phyloP scores from a whole-genome alignment of 495 filamentous ascomycete genomes.

The Halenospora varia region DNA sequence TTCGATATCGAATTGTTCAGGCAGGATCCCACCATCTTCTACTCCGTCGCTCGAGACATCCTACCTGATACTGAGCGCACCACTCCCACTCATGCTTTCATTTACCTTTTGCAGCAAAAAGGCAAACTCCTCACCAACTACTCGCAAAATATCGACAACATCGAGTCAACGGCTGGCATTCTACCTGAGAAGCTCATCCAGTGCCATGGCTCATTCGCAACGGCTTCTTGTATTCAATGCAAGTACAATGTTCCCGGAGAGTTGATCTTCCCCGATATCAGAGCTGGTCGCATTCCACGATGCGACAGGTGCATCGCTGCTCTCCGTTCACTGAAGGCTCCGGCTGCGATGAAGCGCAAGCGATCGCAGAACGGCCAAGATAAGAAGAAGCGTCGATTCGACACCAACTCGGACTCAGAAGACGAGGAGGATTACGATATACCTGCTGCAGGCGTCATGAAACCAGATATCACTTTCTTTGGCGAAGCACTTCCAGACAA shows the following conservation, averaged over 20 bases:
- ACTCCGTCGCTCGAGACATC: slow-evolving; percentile 86
- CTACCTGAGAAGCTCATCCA: slow-evolving; percentile 81
- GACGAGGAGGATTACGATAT: slow-evolving; percentile 70
- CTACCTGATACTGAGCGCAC: slow-evolving; percentile 68
- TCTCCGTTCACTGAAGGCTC: slow-evolving; percentile 39
- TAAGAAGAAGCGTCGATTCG: slow-evolving; percentile 32
- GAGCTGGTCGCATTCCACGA: slow-evolving; percentile 61
- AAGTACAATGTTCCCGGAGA: slow-evolving; percentile 68
- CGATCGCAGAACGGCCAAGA: slow-evolving; percentile 57
- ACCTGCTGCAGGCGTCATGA: slow-evolving; percentile 85
- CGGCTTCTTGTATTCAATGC: slow-evolving; percentile 85
- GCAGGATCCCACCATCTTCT: slow-evolving; percentile 87
- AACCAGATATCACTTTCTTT: slow-evolving; percentile 98
- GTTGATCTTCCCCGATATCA: slow-evolving; percentile 73
- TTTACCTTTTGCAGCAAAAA: slow-evolving; percentile 87
- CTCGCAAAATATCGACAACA: slow-evolving; percentile 98
- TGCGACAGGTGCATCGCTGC: slow-evolving; percentile 57
- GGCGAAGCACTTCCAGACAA: slow-evolving; percentile 81
- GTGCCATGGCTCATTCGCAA: slow-evolving; percentile 94
- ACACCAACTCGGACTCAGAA: slow-evolving; percentile 55
- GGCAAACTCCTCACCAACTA: slow-evolving; percentile 93
- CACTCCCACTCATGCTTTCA: slow-evolving; percentile 93
- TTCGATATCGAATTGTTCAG: slow-evolving; percentile 87
- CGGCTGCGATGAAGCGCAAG: slow-evolving; percentile 67
- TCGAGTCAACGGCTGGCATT: slow-evolving; percentile 87